Base-by-base conservation (phyloP, 306 rosid species). In the Quercus glauca region DNA sequence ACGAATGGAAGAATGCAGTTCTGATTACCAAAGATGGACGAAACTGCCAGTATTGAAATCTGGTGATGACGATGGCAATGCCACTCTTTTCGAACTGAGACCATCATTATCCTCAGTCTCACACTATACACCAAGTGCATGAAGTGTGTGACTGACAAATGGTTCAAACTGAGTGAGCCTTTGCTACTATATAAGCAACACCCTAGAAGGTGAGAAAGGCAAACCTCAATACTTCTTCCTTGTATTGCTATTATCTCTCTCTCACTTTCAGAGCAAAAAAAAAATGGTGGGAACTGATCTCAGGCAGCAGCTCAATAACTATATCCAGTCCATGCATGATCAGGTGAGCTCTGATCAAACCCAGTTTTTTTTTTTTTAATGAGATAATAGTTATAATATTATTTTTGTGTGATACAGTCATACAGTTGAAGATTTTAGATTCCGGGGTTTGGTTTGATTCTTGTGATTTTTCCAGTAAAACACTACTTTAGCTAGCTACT, bases 261-360 rank as follows among this genome's bases (percentile, higher is more conserved):
- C 13, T 51, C 3, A 25, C 18, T 65, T 10, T 49, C 33, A 60
- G 67, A 12, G 67, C 33, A n/a, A 9, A 35, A 6, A 7, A 19
- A 78, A 78, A 70, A 78, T 78, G 81, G 68, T 23, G 6, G 76
- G 49, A 14, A 19, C 55, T 7, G 29, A 25, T 25, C 76, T 37
- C 6, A 35, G 57, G n/a, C 51, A 58, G 21, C 71, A 70, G 57
- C 71, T 69, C 52, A 70, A 9, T 13, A 28, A 19, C 76, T 69
- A 41, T 69, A 57, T 71, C 74, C 11, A 26, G 21, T 17, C 58
- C 60, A 10, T 71, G 58, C 26, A 20, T 17, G 81, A 78, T 20
- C 60, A 78, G 76, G 81, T 78, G 21, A 15, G 12, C 12, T 31
- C 69, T 12, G 7, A 10, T 20, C 43, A 64, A 64, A 29, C 43